These are phyloP conservation scores for Kwoniella newhampshirensis DNA, from an alignment of 768 basidiomycete genomes.

Conservation along the genomic window DNA sequence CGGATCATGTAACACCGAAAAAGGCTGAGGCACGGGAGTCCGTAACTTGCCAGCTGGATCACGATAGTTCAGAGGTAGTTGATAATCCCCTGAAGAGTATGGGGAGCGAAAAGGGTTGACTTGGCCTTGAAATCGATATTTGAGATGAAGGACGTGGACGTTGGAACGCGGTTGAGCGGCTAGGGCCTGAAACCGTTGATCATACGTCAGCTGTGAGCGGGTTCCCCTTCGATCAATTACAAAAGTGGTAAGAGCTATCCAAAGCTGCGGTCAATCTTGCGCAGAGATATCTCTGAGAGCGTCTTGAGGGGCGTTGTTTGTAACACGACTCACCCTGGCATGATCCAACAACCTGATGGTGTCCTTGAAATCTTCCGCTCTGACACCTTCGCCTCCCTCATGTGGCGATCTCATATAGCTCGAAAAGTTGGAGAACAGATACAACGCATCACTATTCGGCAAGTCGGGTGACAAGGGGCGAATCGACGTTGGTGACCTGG, in stretches of 20 bases:
- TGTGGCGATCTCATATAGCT: conserved; percentile 49
- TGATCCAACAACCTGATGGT: conserved; percentile 46
- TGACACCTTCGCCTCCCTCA: conserved; percentile 40
- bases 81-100: conserved; percentile 27
- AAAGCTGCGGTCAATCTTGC: too few species aligned
- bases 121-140: conserved; percentile 46
- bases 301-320: too few species aligned
- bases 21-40: conserved; percentile 46
- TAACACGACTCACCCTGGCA: conserved; percentile 40
- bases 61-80: conserved; percentile 26
- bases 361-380: conserved; percentile 42
- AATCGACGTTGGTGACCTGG: too few species aligned
- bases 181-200: conserved; percentile 26
- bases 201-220: too few species aligned
- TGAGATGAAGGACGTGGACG: conserved; percentile 48
- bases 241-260: neutral
- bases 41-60: conserved; percentile 18
- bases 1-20: conserved; percentile 45
- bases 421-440: conserved; percentile 48
- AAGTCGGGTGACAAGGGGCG: conserved; percentile 42
- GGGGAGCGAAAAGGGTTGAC: conserved; percentile 15
- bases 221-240: too few species aligned
- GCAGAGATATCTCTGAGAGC: too few species aligned
- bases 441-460: conserved; percentile 46
- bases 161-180: conserved; percentile 30